These are phyloP conservation scores for Tetrapisispora fleetii DNA, from an alignment of 805 yeast genomes.

Conservation along the genomic window DNA sequence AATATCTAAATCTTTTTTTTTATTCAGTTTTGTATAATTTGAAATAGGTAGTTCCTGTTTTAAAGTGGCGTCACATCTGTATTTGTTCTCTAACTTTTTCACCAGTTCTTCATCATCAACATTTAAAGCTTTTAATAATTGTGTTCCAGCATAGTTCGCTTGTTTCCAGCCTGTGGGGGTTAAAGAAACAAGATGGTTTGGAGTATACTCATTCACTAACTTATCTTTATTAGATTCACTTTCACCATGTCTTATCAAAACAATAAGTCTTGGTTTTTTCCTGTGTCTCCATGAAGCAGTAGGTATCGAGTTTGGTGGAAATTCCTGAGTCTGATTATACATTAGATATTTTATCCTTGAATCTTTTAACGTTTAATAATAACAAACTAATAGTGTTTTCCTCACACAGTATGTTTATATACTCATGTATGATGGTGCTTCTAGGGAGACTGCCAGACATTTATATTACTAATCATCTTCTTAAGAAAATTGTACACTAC, in stretches of 20 bases:
- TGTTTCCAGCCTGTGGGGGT: constrained; percentile 63
- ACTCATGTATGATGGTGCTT: too few species aligned
- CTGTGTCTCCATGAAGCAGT: background rate
- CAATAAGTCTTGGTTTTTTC: constrained; percentile 45
- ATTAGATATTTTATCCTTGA: background rate
- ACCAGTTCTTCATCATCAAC: constrained; percentile 17
- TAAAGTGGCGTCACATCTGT: constrained; percentile 6
- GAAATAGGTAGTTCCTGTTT: constrained; percentile 10
- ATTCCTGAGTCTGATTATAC: background rate
- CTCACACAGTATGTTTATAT: too few species aligned
- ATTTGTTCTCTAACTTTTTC: constrained; percentile 14
- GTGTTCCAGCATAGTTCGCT: constrained; percentile 49
- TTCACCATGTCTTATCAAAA: constrained; percentile 85
- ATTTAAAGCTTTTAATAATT: constrained; percentile 29
- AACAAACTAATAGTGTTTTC: too few species aligned
- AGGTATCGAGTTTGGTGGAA: constrained; percentile 1
- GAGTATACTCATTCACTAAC: constrained; percentile 61
- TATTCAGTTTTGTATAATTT: constrained; percentile 28
- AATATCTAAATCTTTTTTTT: constrained; percentile 42
- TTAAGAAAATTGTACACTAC: too few species aligned
- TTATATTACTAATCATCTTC: too few species aligned
- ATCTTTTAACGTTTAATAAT: too few species aligned
- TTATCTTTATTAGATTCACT: constrained; percentile 86
- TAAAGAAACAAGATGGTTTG: constrained; percentile 72
- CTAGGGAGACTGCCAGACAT: too few species aligned